phyloP scores from a whole-genome alignment of 2,329 filamentous ascomycete species.

The Colletotrichum costaricense region DNA sequence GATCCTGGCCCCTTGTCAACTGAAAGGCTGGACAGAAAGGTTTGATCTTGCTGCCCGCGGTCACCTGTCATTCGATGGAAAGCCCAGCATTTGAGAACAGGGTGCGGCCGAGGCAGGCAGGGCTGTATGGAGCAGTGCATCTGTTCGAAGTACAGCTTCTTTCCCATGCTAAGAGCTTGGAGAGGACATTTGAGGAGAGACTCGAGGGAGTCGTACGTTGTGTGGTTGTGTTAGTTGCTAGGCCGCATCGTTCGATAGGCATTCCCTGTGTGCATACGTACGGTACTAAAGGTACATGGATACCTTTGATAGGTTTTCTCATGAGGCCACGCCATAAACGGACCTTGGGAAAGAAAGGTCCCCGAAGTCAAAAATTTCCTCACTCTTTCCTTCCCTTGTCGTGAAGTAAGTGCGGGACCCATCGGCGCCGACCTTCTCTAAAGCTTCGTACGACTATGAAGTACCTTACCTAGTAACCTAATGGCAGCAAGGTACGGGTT shows the following conservation, averaged over 20 bases:
- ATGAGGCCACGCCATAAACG: background rate
- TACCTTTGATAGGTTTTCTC: background rate
- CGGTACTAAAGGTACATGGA: background rate
- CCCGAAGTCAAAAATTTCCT: background rate
- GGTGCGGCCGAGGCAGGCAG: slow-evolving; percentile 16
- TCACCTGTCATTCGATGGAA: slow-evolving; percentile 20
- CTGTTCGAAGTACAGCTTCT: background rate
- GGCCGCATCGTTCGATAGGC: slow-evolving; percentile 5
- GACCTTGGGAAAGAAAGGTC: background rate
- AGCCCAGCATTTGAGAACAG: slow-evolving; percentile 17
- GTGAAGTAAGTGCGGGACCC: background rate
- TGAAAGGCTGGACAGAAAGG: background rate
- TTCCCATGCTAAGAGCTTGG: background rate
- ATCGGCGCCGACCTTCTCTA: background rate
- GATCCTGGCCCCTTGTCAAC: background rate
- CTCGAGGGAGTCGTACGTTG: background rate
- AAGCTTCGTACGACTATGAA: background rate
- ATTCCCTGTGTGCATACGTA: background rate
- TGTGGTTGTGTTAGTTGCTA: background rate
- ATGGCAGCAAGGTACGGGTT: background rate
- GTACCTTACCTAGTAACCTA: background rate
- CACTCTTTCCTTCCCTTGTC: background rate
- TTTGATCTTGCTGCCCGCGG: background rate
- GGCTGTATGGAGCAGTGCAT: background rate
- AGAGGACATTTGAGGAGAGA: background rate